These are phyloP conservation scores for Cordyceps tenuipes DNA, from an alignment of 2,329 filamentous ascomycete genomes.

Conservation along the genomic window DNA sequence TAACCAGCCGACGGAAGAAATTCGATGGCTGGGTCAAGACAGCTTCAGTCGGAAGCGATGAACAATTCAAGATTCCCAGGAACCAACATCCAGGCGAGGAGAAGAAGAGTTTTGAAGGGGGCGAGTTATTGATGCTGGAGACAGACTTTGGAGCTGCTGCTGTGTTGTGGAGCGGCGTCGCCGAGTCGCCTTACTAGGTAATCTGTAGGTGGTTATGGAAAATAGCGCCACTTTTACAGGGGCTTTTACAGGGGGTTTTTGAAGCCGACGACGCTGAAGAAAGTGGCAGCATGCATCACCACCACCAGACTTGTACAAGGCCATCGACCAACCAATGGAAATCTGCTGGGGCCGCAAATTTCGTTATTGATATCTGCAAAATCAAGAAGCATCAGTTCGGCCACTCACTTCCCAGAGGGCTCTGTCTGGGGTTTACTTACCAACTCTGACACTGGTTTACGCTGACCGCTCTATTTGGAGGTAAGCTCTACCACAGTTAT, in stretches of 20 bases:
- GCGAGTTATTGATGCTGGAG: background rate
- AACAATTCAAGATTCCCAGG: too few relatives aligned
- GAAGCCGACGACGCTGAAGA: background rate
- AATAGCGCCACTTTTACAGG: background rate
- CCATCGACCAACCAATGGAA: background rate
- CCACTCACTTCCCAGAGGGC: background rate
- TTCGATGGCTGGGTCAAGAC: too few relatives aligned
- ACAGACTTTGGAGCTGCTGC: background rate
- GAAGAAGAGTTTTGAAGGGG: background rate
- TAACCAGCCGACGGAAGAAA: too few relatives aligned
- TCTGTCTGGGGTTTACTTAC: background rate
- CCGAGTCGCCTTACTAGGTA: background rate
- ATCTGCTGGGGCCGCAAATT: background rate
- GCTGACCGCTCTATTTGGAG: background rate
- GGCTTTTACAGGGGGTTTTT: background rate
- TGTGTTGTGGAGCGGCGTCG: background rate
- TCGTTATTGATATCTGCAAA: background rate
- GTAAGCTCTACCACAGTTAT: background rate
- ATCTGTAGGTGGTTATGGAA: too few relatives aligned
- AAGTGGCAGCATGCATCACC: background rate
- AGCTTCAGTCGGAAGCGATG: too few relatives aligned
- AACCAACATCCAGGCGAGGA: background rate
- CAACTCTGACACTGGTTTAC: background rate
- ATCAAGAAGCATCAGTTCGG: background rate
- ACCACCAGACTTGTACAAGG: too few relatives aligned